These are phyloP conservation scores for Globisporangium nunn DNA, from an alignment of 352 stramenopile genomes.

Conservation along the genomic window DNA sequence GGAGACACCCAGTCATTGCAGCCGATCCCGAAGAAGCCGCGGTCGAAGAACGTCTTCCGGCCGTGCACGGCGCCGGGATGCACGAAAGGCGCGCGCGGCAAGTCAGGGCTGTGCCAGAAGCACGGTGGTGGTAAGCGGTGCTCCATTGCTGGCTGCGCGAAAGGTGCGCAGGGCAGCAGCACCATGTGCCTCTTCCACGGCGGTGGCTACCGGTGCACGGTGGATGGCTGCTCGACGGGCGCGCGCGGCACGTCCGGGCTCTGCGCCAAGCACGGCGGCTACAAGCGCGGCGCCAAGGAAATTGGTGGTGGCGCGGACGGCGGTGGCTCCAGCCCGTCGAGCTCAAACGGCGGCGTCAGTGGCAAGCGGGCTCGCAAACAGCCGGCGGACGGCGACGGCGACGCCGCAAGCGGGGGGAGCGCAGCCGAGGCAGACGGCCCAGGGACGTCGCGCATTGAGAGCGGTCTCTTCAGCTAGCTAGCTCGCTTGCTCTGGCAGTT, in stretches of 20 bases:
- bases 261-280: constrained; percentile 76
- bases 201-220: constrained; percentile 76
- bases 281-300: constrained; percentile 45
- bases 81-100: constrained; percentile 71
- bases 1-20: constrained; percentile 18
- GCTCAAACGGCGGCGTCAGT: neutral
- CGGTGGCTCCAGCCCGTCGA: neutral
- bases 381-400: constrained; percentile 5
- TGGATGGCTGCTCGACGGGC: constrained; percentile 65
- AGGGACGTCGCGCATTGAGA: constrained; percentile 1
- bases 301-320: neutral
- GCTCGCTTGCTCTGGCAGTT: too few relatives aligned
- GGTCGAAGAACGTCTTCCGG: constrained; percentile 68
- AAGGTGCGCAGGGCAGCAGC: constrained; percentile 78
- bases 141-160: constrained; percentile 44
- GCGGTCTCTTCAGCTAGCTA: constrained; percentile 5
- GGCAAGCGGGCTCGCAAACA: constrained; percentile 19
- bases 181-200: constrained; percentile 77
- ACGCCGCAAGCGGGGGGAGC: neutral
- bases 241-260: constrained; percentile 66
- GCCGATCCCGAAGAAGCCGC: constrained; percentile 46
- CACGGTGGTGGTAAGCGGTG: constrained; percentile 84
- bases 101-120: constrained; percentile 78
- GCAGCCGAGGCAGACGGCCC: neutral
- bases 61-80: constrained; percentile 53